phyloP scores from a whole-genome alignment of 208 protist species.

The Trypanosoma conorhini region DNA sequence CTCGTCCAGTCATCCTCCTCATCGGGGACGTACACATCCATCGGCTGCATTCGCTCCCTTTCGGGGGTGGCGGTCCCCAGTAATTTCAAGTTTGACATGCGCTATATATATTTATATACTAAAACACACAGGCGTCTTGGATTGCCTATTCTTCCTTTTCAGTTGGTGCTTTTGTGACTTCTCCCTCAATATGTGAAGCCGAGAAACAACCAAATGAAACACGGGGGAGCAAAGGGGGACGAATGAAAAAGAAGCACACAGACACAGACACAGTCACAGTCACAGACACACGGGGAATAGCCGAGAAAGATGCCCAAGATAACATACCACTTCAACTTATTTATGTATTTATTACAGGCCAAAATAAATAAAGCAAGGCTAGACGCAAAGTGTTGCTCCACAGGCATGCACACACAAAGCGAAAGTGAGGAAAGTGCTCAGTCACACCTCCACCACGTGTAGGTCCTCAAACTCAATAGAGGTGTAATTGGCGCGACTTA shows the following conservation, averaged over 20 bases:
- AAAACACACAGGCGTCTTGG: neutral
- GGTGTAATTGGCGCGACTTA: neutral
- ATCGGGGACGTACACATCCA: conserved; percentile 8
- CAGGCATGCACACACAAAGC: neutral
- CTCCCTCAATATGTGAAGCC: no score
- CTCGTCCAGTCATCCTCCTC: conserved; percentile 49
- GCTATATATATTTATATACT: conserved; percentile 1
- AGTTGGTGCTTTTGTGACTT: no score
- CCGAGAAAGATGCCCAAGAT: neutral
- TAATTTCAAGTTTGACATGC: neutral
- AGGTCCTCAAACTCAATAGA: no score
- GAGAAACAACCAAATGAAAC: no score
- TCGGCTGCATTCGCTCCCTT: neutral
- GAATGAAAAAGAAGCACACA: neutral
- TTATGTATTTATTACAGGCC: no score
- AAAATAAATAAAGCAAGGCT: neutral
- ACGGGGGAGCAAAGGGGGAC: neutral
- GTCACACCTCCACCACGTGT: no score
- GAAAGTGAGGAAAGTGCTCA: neutral
- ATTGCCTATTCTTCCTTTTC: no score
- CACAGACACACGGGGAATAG: neutral
- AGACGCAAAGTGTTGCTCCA: neutral
- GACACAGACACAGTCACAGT: neutral
- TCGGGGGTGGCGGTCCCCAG: neutral
- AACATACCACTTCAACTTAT: conserved; percentile 1